Percentiles rank a stretch among this genome's conserved stretches.
These are phyloP conservation scores for Microcos paniculata DNA, from an alignment of 345 rosid species.

Conservation along the genomic window DNA sequence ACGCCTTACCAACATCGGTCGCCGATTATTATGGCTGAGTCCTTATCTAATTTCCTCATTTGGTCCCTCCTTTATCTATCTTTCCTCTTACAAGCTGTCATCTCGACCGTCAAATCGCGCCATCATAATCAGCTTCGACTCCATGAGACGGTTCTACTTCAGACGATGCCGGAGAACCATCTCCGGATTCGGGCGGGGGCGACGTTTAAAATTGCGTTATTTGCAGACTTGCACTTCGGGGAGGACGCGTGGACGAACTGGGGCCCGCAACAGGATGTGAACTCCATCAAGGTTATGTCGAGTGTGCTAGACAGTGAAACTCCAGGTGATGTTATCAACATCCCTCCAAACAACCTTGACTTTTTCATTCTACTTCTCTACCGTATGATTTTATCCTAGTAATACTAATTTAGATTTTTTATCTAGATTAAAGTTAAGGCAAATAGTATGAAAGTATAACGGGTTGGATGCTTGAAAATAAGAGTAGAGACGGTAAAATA, in stretches of 20 bases:
- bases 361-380: background rate
- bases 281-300: constrained; percentile 62
- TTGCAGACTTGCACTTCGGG: constrained; percentile 85
- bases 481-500: too few species aligned
- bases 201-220: constrained; percentile 58
- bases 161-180: constrained; percentile 17
- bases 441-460: too few species aligned
- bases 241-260: constrained; percentile 76
- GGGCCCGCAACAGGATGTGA: constrained; percentile 69
- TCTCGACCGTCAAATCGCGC: constrained; percentile 21
- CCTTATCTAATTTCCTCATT: background rate
- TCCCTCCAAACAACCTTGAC: background rate
- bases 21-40: background rate
- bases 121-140: constrained; percentile 7
- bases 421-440: too few species aligned
- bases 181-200: constrained; percentile 34
- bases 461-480: too few species aligned
- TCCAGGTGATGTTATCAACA: constrained; percentile 42
- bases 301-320: constrained; percentile 54
- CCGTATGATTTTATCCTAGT: too few species aligned
- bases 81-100: constrained; percentile 4
- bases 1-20: background rate
- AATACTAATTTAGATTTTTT: too few species aligned
- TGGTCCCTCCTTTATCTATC: background rate
- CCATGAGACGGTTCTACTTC: constrained; percentile 13